phyloP scores from a whole-genome alignment of 163 green algal species.

The Scenedesmus sp. region DNA sequence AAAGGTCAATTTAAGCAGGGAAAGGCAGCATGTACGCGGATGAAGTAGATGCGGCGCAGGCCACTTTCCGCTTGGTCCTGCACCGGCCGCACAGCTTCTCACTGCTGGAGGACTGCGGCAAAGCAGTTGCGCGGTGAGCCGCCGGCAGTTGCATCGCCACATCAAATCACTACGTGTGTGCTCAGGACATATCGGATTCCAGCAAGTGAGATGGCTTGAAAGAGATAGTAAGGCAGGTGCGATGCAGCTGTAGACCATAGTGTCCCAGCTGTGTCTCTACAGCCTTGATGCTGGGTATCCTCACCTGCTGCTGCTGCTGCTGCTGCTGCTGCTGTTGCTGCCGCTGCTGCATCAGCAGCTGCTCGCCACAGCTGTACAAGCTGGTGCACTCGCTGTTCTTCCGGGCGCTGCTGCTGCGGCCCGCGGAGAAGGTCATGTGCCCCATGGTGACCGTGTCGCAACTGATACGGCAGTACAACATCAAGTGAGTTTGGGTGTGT shows the following conservation, averaged over 20 bases:
- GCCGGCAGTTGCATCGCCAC: too few relatives aligned
- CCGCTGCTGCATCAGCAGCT: slow-evolving; percentile 8
- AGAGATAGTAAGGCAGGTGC: too few relatives aligned
- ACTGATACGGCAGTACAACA: slow-evolving; percentile 46
- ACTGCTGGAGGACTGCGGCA: slow-evolving; percentile 38
- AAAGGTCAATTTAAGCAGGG: too few relatives aligned
- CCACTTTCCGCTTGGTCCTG: slow-evolving; percentile 48
- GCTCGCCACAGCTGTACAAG: slow-evolving; percentile 43
- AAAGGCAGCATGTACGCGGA: slow-evolving; percentile 53
- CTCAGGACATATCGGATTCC: too few relatives aligned
- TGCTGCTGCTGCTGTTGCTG: not conserved
- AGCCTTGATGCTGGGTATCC: too few relatives aligned
- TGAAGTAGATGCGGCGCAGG: slow-evolving; percentile 46
- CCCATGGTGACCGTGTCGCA: slow-evolving; percentile 48
- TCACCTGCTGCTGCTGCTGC: not conserved
- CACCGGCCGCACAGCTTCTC: slow-evolving; percentile 52
- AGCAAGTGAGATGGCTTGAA: too few relatives aligned
- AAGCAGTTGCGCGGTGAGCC: slow-evolving; percentile 41
- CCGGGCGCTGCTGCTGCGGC: slow-evolving; percentile 42
- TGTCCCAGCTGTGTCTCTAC: too few relatives aligned
- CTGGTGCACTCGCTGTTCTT: slow-evolving; percentile 32
- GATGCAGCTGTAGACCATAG: too few relatives aligned
- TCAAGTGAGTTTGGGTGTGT: slow-evolving; percentile 13
- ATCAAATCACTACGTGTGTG: too few relatives aligned
- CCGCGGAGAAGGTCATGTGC: slow-evolving; percentile 41